These are phyloP conservation scores for Akanthomyces lecanii DNA, from an alignment of 2,329 filamentous ascomycete genomes.

Conservation along the genomic window DNA sequence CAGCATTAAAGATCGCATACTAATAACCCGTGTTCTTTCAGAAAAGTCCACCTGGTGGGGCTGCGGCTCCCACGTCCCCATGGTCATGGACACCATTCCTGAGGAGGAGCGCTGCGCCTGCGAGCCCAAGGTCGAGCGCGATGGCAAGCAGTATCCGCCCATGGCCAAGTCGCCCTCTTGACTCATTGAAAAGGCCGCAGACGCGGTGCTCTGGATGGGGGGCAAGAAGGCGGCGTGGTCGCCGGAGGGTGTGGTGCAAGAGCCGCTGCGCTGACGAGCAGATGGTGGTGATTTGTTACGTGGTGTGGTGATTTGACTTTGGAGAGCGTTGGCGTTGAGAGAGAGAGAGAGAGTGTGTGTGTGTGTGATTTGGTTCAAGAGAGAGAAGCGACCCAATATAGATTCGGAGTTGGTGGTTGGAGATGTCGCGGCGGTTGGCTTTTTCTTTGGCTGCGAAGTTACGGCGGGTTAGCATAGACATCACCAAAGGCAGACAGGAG, in stretches of 20 bases:
- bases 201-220: constrained; percentile 26
- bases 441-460: background rate
- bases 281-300: background rate
- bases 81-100: constrained; percentile 58
- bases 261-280: constrained; percentile 20
- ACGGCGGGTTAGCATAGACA: background rate
- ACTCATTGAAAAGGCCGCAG: constrained; percentile 30
- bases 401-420: too few species aligned
- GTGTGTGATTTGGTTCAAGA: too few species aligned
- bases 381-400: background rate
- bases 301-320: background rate
- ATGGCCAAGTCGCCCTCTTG: constrained; percentile 47
- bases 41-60: constrained; percentile 62
- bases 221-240: constrained; percentile 29
- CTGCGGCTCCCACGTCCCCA: constrained; percentile 58
- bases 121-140: constrained; percentile 56
- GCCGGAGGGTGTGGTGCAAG: constrained; percentile 28
- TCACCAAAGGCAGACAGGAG: background rate
- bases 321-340: constrained; percentile 4
- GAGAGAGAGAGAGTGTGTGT: background rate
- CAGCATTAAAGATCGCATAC: too few species aligned
- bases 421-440: too few species aligned
- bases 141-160: constrained; percentile 61
- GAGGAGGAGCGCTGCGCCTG: constrained; percentile 61
- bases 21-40: constrained; percentile 23